Evolutionary conservation across 192 early-diverging fungal species (phyloP), one percentile per base, ranked within the genome.

Genomic region (Backusella parvicylindrica): DNA sequence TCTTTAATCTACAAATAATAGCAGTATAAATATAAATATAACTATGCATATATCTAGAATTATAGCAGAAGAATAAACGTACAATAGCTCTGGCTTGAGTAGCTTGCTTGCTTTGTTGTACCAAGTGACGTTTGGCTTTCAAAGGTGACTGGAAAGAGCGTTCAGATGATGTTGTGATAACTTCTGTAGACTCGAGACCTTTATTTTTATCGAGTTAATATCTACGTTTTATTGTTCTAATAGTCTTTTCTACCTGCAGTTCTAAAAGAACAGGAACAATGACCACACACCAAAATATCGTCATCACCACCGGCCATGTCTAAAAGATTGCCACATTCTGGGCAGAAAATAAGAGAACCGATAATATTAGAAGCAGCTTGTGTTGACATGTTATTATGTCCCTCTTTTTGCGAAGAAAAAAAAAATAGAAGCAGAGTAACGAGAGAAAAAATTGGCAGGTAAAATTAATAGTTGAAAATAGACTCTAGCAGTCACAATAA

Each of bases 301-400:
- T 93, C 90, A 75, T 88, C 86, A 12, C 88, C 92, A 13, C 89
- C 91, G 9, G 94, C 92, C 70, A 90, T 91, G 85, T 98, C 97
- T 11, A 98, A 88, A 53, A 98, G 84, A 71, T 93, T 93, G 40
- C 95, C 94, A 81, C 97, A 98, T 50, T 91, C 92, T 43, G 90
- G 86, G 84, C 97, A 98, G 76, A 98, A 97, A 33, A 96, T 90
- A 41, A 98, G 90, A 18, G 91, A 92, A 35, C 91, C 91, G 78
- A 89, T 79, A 26, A 77, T 68, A 21, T 78, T 78, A 18, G 72
- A 70, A 36, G 75, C 53, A 21, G 18, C 70, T 72, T 72, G 21
- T 28, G 41, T 70, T 41, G 68, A 70, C 68, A 70, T 70, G 12
- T 18, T 70, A 23, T 68, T 33, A 18, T 68, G 33, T 18, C n/a